Conservation (phyloP, 495 filamentous ascomycete species). For the Thermothielavioides terrestris region DNA sequence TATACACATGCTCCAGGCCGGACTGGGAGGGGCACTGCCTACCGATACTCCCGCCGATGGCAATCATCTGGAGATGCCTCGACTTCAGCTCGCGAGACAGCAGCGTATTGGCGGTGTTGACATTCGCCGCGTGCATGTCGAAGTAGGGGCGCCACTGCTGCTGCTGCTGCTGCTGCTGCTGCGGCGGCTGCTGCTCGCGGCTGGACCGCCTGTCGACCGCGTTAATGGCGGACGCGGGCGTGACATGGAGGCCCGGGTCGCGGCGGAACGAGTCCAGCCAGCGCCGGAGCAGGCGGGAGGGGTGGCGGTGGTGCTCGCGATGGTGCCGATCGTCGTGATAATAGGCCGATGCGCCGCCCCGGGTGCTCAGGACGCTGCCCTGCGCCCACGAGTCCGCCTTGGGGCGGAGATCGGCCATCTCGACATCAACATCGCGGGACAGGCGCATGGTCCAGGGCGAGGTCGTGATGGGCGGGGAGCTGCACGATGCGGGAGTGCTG, state of each 20-base stretch:
- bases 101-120: slow-evolving; percentile 66
- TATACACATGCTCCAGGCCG: not conserved
- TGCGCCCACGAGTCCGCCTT: slow-evolving; percentile 29
- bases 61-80: slow-evolving; percentile 93
- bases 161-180: too few relatives aligned
- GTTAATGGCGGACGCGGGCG: slow-evolving; percentile 46
- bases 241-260: slow-evolving; percentile 60
- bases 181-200: too few relatives aligned
- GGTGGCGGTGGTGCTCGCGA: not conserved
- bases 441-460: slow-evolving; percentile 1
- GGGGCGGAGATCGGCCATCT: slow-evolving; percentile 15
- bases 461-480: not conserved
- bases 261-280: slow-evolving; percentile 74
- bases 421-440: slow-evolving; percentile 13
- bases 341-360: slow-evolving; percentile 31
- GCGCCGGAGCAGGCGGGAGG: slow-evolving; percentile 36
- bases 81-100: slow-evolving; percentile 71
- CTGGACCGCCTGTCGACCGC: too few relatives aligned
- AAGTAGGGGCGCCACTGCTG: too few relatives aligned
- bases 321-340: slow-evolving; percentile 12
- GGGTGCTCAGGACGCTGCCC: slow-evolving; percentile 32
- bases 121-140: slow-evolving; percentile 65
- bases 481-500: not conserved
- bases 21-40: slow-evolving; percentile 18
- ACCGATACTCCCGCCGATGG: slow-evolving; percentile 92